phyloP scores from a whole-genome alignment of 441 rosid species.

The Melastoma candidum region DNA sequence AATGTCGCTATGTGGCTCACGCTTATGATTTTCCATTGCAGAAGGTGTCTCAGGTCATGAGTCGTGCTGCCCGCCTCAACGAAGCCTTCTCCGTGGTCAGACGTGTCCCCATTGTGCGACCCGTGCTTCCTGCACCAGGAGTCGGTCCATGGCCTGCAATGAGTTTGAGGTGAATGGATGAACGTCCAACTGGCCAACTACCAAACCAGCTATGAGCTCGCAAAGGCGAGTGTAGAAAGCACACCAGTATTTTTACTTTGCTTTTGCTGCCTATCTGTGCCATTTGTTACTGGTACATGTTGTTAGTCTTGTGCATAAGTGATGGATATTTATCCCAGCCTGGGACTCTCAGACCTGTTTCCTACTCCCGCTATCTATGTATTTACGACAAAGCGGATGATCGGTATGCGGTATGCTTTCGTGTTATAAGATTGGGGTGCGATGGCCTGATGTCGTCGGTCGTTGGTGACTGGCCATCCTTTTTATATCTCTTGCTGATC shows the following conservation, averaged over 20 bases:
- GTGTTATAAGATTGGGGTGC: no score
- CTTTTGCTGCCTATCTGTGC: neutral
- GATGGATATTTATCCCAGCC: no score
- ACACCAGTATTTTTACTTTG: neutral
- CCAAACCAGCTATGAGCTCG: neutral
- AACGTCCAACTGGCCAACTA: neutral
- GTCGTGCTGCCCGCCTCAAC: conserved; percentile 71
- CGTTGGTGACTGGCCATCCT: no score
- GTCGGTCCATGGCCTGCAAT: conserved; percentile 68
- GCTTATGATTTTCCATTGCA: conserved; percentile 17
- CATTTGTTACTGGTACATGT: no score
- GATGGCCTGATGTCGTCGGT: no score
- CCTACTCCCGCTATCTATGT: no score
- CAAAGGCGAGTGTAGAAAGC: neutral
- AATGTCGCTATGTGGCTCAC: neutral
- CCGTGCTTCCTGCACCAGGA: conserved; percentile 51
- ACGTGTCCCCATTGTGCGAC: conserved; percentile 69
- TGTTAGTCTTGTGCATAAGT: no score
- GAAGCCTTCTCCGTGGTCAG: conserved; percentile 77
- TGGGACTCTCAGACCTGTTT: no score
- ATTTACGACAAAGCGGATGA: no score
- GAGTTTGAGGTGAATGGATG: conserved; percentile 49
- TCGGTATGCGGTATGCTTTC: no score
- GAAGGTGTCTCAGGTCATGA: conserved; percentile 70
- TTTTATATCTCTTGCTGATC: no score